Evolutionary conservation across 305 asterid species (phyloP).

Genomic region (Rubia peregrina): DNA sequence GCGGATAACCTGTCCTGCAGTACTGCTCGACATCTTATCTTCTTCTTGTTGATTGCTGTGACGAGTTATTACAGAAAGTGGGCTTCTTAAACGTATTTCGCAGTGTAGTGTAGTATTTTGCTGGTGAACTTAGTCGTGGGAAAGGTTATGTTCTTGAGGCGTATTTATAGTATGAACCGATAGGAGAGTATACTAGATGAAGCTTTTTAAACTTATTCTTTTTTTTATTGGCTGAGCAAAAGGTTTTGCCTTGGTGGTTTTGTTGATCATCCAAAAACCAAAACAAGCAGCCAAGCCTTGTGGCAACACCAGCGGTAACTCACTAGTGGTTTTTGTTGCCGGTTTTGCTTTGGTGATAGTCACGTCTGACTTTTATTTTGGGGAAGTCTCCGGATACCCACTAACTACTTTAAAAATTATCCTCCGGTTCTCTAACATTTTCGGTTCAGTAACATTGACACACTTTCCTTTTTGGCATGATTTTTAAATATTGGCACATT

Average conservation of each 20-base stretch:
- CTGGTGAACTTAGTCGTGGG: neutral
- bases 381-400: no score
- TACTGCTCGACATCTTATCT: conserved; percentile 18
- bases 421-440: no score
- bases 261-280: no score
- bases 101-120: no score
- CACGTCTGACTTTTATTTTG: no score
- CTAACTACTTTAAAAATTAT: no score
- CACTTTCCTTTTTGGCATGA: no score
- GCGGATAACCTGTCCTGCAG: conserved; percentile 30
- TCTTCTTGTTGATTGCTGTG: neutral
- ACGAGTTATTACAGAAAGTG: neutral
- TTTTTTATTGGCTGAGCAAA: neutral
- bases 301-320: neutral
- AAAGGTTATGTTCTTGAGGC: neutral
- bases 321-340: neutral
- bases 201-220: neutral
- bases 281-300: neutral
- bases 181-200: neutral
- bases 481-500: no score
- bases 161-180: neutral
- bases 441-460: no score
- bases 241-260: neutral
- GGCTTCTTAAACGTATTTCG: no score
- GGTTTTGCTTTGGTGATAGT: neutral